Evolutionary conservation across 2,329 filamentous ascomycete genomes (phyloP), one percentile per base, ranked within the genome.

Genomic region (Stagonosporopsis cucurbitacearum): DNA sequence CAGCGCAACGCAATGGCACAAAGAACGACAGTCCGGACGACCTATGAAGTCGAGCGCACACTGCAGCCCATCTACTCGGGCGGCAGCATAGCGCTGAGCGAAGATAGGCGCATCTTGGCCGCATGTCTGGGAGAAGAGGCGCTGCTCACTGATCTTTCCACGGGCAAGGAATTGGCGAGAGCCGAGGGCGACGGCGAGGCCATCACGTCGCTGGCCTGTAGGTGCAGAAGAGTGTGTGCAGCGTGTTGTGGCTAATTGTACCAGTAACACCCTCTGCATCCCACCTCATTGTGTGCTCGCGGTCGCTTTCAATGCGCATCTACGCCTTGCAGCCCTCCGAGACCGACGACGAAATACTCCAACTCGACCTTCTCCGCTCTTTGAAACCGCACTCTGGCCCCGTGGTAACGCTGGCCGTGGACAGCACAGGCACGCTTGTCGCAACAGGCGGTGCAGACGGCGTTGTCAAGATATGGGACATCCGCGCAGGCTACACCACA

Each of bases 381-480:
- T 77, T 97, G 28, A 97, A 96, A 75, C 92, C 95, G 7, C 95
- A 98, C 72, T 84, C 87, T 0, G 93, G 94, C 2, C 95, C 96
- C 0, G 92, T 98, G 1, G 88, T 96, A 1, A 91, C 94, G 8
- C 82, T 94, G 13, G 88, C 91, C 1, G 87, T 95, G 58, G 95
- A 99, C 74, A 84, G 86, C 50, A 96, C 93, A 1, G 90, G 93
- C 69, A 96, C 94, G 2, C 81, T 99, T 12, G 82, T 99, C 39
- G 95, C 93, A 15, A 98, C 94, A 15, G 95, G 96, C 60, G 91
- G 91, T 44, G 93, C 95, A 3, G 95, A 99, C 72, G 95, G 95
- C 22, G 86, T 90, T 0, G 91, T 98, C 67, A 99, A 99, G 76
- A 88, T 99, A 48, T 99, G 94, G 94, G 95, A 99, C 77, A 92